Evolutionary conservation across 2,329 filamentous ascomycete genomes (phyloP).

Genomic region (Akanthomyces muscarius): DNA sequence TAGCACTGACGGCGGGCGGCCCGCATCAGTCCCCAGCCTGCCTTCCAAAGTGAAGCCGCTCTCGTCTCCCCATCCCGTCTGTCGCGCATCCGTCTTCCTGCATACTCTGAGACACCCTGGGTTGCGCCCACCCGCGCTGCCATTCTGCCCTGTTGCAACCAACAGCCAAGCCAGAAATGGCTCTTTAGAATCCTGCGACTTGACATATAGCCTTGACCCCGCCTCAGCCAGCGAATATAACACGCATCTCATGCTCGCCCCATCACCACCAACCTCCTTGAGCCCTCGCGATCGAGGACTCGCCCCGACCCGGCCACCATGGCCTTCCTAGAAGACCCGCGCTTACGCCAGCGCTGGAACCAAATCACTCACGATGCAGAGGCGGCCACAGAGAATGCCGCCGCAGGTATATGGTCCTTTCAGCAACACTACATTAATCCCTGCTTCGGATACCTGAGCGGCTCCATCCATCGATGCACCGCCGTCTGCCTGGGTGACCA

Average conservation of each 20-base stretch:
- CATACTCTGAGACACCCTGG: conserved; percentile 10
- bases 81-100: conserved; percentile 7
- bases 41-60: conserved; percentile 1
- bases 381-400: conserved; percentile 84
- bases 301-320: conserved; percentile 32
- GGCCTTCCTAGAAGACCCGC: conserved; percentile 72
- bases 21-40: background rate
- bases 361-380: conserved; percentile 89
- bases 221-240: background rate
- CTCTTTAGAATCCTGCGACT: background rate
- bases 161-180: background rate
- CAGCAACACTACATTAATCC: conserved; percentile 81
- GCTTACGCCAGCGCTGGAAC: conserved; percentile 89
- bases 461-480: conserved; percentile 68
- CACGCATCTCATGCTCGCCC: conserved; percentile 1
- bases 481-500: conserved; percentile 66
- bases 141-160: background rate
- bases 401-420: conserved; percentile 84
- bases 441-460: conserved; percentile 65
- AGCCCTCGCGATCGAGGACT: conserved; percentile 13
- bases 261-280: conserved; percentile 8
- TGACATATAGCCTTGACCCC: background rate
- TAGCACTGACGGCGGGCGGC: background rate
- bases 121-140: conserved; percentile 8
- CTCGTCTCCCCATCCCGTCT: background rate